Conservation (phyloP, 2,329 filamentous ascomycete genomes). For the Anthostomella pinea region DNA sequence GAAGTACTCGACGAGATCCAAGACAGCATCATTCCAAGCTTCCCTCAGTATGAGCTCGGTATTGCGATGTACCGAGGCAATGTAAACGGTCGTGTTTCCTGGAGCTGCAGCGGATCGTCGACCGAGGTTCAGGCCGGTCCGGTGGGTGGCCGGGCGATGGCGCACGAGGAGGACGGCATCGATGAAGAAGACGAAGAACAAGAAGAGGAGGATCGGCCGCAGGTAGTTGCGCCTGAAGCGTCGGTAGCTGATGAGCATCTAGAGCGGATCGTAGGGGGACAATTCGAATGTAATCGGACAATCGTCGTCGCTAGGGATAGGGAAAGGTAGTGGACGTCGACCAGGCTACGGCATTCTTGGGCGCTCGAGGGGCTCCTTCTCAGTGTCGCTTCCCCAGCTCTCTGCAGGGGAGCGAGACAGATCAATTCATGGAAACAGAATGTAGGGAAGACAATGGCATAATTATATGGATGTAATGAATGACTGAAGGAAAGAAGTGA, state of each 20-base stretch:
- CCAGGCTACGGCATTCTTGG: constrained; percentile 19
- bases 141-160: constrained; percentile 30
- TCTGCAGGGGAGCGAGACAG: constrained; percentile 5
- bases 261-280: constrained; percentile 12
- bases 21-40: constrained; percentile 58
- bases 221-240: constrained; percentile 34
- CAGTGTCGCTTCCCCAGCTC: constrained; percentile 5
- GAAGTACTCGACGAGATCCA: constrained; percentile 53
- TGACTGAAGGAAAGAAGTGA: neutral
- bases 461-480: neutral
- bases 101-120: constrained; percentile 15
- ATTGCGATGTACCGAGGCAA: constrained; percentile 67
- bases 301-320: neutral
- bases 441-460: neutral
- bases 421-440: constrained; percentile 7
- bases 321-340: constrained; percentile 1
- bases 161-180: constrained; percentile 33
- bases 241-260: constrained; percentile 36
- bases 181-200: constrained; percentile 33
- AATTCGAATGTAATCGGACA: constrained; percentile 1
- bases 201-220: constrained; percentile 31
- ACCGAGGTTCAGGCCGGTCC: constrained; percentile 21
- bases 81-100: constrained; percentile 50
- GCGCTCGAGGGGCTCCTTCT: constrained; percentile 3
- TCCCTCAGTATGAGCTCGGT: constrained; percentile 56